Base-by-base conservation (phyloP, 2,329 filamentous ascomycete species). In the Fusarium temperatum region DNA sequence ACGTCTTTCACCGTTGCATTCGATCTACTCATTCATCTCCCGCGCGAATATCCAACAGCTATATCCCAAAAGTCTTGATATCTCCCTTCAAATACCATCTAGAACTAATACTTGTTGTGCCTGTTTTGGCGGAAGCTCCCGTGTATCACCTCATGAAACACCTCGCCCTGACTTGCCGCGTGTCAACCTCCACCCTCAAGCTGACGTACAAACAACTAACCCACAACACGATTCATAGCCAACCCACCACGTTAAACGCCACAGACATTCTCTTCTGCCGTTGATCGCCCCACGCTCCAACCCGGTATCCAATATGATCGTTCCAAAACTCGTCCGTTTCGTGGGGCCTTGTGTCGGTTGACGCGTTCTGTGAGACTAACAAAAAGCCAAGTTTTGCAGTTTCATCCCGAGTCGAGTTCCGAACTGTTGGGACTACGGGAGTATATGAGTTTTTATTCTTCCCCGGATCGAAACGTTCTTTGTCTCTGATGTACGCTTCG, bases 141-240 rank as follows among this genome's bases (percentile, higher is more conserved):
- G 38, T 22, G 55, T 51, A 18, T 36, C 44, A 36, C 56, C 42
- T 22, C 57, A 39, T 60, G 45, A 60, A 53, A 60, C 41, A 35
- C 9, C 11, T 24, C 18, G 35, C 24, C 26, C 42, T 59, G 35
- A 60, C 42, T 50, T 42, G 67, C 67, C 67, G 67, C 67, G 67
- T 70, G 67, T 70, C 66, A 66, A 70, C 66, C 67, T 70, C 66
- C 59, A 36, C 30, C 42, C 50, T 44, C 35, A 69, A 69, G 53
- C 51, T 66, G 67, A 69, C 66, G 66, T 65, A 70, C 39, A 26
- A 55, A 55, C 35, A 45, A 39, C 54, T 50, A 63, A 45, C 67
- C 67, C 67, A 70, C 67, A 70, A 70, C 47, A 70, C 67, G 67
- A 70, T 53, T 70, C 66, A 50, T 66, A 59, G 20, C 32, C 26